Percentiles rank a stretch among this genome's conserved stretches.
Conservation (phyloP, 2,329 filamentous ascomycete species). For the Sporothrix inflata region DNA sequence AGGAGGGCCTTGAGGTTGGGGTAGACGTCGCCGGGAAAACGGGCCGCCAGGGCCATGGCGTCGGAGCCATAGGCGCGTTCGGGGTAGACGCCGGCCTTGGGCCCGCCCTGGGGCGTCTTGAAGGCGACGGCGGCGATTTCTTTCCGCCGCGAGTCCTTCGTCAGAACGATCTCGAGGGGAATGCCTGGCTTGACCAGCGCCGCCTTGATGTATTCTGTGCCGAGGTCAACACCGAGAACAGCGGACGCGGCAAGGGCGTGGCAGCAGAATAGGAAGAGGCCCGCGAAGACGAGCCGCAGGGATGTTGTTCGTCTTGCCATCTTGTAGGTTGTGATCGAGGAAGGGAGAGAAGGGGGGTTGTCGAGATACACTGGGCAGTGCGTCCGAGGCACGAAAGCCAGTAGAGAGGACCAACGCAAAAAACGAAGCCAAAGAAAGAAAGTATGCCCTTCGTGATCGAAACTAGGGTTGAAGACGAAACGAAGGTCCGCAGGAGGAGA, state of each 20-base stretch:
- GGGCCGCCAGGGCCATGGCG: constrained; percentile 80
- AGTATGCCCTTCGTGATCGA: neutral
- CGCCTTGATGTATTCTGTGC: constrained; percentile 96
- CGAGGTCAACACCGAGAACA: constrained; percentile 89
- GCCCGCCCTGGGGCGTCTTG: constrained; percentile 74
- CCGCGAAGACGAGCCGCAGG: constrained; percentile 44
- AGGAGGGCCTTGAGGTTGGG: constrained; percentile 89
- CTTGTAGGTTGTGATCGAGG: constrained; percentile 29
- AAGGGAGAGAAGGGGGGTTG: neutral
- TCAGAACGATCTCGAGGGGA: constrained; percentile 95
- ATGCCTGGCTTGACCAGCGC: constrained; percentile 94
- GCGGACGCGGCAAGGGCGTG: constrained; percentile 64
- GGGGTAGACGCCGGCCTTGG: constrained; percentile 70
- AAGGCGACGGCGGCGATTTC: constrained; percentile 90
- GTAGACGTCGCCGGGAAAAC: constrained; percentile 93
- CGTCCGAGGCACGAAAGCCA: neutral
- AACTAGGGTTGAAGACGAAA: neutral
- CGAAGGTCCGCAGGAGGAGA: neutral
- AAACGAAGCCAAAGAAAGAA: neutral
- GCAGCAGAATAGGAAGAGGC: constrained; percentile 49
- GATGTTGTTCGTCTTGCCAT: constrained; percentile 45
- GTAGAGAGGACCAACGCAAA: neutral
- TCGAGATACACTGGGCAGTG: neutral
- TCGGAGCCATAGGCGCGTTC: constrained; percentile 92
- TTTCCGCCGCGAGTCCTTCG: constrained; percentile 96